Evolutionary conservation across 306 rosid species (phyloP).

Genomic region (Quercus glauca): DNA sequence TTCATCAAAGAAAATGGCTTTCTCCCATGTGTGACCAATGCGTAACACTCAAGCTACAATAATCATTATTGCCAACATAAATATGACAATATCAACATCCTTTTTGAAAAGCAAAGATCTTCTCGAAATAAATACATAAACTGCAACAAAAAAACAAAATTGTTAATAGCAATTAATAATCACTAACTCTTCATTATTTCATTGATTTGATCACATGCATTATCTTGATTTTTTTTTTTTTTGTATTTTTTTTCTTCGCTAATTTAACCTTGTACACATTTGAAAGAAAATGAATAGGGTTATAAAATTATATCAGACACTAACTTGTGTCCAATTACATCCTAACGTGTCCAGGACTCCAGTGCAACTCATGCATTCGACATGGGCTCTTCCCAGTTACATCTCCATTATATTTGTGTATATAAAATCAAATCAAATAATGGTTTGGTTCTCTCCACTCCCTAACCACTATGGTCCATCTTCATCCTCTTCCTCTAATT

Average conservation of each 20-base stretch:
- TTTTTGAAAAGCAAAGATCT: conserved; percentile 19
- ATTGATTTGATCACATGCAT: no score
- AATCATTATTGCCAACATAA: neutral
- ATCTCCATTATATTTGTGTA: no score
- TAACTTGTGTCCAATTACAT: no score
- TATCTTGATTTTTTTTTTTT: no score
- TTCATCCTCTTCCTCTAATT: neutral
- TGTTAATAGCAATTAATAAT: conserved; percentile 11
- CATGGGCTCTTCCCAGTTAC: no score
- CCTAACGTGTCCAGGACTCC: no score
- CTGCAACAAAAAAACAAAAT: conserved; percentile 10
- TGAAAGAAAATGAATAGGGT: no score
- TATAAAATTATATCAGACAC: accelerated
- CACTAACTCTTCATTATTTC: no score
- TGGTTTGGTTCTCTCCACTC: neutral
- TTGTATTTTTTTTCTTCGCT: no score
- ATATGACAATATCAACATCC: conserved; percentile 9
- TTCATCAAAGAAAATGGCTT: neutral
- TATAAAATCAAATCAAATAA: neutral
- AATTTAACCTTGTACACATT: no score
- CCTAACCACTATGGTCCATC: neutral
- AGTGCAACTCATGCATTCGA: no score
- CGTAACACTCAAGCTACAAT: neutral
- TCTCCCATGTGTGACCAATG: neutral
- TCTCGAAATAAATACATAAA: conserved; percentile 22